A percentile compares a stretch with the other conserved stretches of the same genome.
phyloP scores from a whole-genome alignment of 441 rosid genomes.

The Erodium texanum region DNA sequence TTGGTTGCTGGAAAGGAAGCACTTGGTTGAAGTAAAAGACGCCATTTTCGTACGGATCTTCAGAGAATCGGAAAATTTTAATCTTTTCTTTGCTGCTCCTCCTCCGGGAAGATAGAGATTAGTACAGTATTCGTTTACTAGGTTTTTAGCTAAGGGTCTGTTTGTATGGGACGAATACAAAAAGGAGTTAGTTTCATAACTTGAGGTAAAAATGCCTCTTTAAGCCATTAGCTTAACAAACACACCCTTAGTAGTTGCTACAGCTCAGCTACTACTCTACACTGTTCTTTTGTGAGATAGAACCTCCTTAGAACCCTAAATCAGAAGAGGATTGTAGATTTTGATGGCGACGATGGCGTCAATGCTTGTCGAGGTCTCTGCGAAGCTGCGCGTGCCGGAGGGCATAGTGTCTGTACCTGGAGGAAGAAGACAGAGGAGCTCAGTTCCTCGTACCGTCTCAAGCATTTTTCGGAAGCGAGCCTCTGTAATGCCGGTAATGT shows the following conservation, averaged over 20 bases:
- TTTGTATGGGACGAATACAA: neutral
- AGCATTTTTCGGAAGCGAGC: constrained; percentile 4
- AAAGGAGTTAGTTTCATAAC: no score
- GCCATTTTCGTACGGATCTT: constrained; percentile 1
- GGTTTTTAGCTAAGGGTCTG: neutral
- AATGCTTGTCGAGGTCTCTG: constrained; percentile 15
- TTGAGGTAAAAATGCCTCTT: no score
- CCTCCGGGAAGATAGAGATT: neutral
- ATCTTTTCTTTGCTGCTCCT: neutral
- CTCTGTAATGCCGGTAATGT: constrained; percentile 14
- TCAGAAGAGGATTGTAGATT: neutral
- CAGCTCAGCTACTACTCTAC: no score
- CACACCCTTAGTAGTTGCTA: neutral
- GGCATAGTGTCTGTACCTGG: constrained; percentile 6
- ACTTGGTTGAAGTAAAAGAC: neutral
- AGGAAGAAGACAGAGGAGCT: constrained; percentile 11
- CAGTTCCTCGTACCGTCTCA: neutral
- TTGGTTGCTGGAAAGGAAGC: neutral
- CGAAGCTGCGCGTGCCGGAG: constrained; percentile 5
- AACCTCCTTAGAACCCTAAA: neutral
- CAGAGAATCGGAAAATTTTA: neutral
- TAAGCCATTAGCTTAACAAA: neutral
- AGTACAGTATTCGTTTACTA: neutral
- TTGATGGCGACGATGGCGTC: constrained; percentile 24
- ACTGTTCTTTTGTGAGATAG: no score